Evolutionary conservation across 1,139 yeast species (phyloP).

Genomic region (Taphrina communis): DNA sequence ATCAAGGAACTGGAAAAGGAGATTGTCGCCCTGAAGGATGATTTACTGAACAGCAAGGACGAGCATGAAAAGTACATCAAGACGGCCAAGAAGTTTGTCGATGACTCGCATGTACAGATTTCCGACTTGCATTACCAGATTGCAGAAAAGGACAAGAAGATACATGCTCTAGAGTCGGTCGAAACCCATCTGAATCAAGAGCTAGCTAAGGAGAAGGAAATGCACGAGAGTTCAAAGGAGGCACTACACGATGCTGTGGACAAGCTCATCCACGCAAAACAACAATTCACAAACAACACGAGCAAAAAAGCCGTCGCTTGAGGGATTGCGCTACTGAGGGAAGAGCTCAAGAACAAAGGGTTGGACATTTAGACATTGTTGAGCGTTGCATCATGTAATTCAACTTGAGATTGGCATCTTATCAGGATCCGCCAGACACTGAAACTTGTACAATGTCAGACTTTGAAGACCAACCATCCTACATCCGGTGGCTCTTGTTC

Average conservation of each 20-base stretch:
- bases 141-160: constrained; percentile 33
- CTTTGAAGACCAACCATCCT: no score
- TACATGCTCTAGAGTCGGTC: constrained; percentile 19
- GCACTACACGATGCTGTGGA: constrained; percentile 35
- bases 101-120: constrained; percentile 24
- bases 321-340: constrained; percentile 25
- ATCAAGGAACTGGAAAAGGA: constrained; percentile 12
- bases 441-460: no score
- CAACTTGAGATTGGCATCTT: no score
- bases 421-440: no score
- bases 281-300: constrained; percentile 8
- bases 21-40: constrained; percentile 7
- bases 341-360: constrained; percentile 15
- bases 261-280: constrained; percentile 20
- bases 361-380: constrained; percentile 4
- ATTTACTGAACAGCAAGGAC: constrained; percentile 1
- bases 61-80: constrained; percentile 4
- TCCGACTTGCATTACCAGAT: constrained; percentile 30
- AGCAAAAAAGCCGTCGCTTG: constrained; percentile 13
- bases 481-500: no score
- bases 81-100: constrained; percentile 21
- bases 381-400: no score
- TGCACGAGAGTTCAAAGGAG: constrained; percentile 32
- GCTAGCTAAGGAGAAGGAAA: constrained; percentile 29
- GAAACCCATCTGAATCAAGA: constrained; percentile 18